Evolutionary conservation across 1,284 basidiomycete genomes (phyloP).

Genomic region (Puccinia horiana): DNA sequence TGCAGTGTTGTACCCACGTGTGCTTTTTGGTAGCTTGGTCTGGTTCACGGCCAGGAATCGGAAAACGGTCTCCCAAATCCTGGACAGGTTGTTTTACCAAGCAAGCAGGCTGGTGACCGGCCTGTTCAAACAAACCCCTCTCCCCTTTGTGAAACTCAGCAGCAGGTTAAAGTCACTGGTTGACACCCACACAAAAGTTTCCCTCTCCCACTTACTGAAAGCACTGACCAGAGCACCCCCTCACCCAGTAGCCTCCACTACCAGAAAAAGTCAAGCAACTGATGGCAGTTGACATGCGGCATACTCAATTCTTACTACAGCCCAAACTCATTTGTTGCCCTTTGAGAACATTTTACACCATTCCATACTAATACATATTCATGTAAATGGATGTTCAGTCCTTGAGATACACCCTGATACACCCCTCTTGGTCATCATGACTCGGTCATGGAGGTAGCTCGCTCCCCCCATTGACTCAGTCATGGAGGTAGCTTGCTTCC

Average conservation of each 20-base stretch:
- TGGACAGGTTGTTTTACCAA: neutral
- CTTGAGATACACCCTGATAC: too few relatives aligned
- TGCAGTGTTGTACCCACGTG: neutral
- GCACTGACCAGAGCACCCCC: neutral
- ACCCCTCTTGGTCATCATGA: too few relatives aligned
- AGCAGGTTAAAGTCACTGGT: neutral
- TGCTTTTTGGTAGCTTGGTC: conserved; percentile 25
- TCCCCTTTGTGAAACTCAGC: neutral
- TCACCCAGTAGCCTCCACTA: neutral
- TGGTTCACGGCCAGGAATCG: conserved; percentile 11
- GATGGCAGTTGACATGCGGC: too few relatives aligned
- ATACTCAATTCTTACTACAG: too few relatives aligned
- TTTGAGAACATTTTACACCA: too few relatives aligned
- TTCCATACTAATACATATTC: too few relatives aligned
- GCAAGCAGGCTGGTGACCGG: neutral
- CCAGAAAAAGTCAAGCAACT: too few relatives aligned
- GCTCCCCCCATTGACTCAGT: too few relatives aligned
- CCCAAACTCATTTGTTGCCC: too few relatives aligned
- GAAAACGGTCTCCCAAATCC: neutral
- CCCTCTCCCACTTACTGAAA: neutral
- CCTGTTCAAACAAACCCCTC: neutral
- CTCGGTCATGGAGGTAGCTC: too few relatives aligned
- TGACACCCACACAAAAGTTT: neutral
- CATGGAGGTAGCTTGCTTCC: too few relatives aligned
- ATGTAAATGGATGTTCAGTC: too few relatives aligned